phyloP scores from a whole-genome alignment of 2,329 filamentous ascomycete species.

The Colletotrichum lupini region DNA sequence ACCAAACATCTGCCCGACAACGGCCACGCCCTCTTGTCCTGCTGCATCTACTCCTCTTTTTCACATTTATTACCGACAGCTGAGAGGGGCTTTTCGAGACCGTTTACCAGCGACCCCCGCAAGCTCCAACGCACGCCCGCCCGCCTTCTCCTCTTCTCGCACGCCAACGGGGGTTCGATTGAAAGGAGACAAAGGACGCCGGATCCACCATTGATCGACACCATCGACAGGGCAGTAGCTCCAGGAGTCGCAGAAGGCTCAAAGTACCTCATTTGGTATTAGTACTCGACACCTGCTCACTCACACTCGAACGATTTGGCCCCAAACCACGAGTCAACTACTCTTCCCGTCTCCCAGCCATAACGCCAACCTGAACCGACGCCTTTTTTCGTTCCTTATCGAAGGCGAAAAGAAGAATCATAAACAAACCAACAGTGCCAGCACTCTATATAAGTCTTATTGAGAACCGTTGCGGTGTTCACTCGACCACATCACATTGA shows the following conservation, averaged over 20 bases:
- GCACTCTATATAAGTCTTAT: neutral
- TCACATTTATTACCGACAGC: slow-evolving; percentile 31
- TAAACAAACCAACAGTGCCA: neutral
- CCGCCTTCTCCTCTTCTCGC: slow-evolving; percentile 15
- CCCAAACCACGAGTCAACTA: slow-evolving; percentile 28
- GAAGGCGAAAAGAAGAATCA: neutral
- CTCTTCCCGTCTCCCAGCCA: slow-evolving; percentile 14
- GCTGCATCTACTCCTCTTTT: slow-evolving; percentile 30
- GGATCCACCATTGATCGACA: slow-evolving; percentile 32
- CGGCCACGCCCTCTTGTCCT: slow-evolving; percentile 21
- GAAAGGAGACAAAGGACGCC: slow-evolving; percentile 34
- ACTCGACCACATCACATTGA: slow-evolving; percentile 11
- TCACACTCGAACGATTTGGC: slow-evolving; percentile 16
- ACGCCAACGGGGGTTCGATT: slow-evolving; percentile 32
- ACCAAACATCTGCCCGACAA: slow-evolving; percentile 28
- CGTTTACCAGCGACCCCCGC: slow-evolving; percentile 22
- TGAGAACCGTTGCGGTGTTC: neutral
- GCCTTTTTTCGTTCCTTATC: neutral
- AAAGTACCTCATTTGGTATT: slow-evolving; percentile 26
- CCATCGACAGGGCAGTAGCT: slow-evolving; percentile 29
- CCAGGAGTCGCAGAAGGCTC: neutral
- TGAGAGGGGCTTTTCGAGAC: slow-evolving; percentile 11
- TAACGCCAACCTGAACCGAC: neutral
- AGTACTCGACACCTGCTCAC: slow-evolving; percentile 27
- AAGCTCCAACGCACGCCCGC: slow-evolving; percentile 16